Evolutionary conservation across 2,329 filamentous ascomycete genomes (phyloP), one percentile per base, ranked within the genome.

Genomic region (Cercospora sojina): DNA sequence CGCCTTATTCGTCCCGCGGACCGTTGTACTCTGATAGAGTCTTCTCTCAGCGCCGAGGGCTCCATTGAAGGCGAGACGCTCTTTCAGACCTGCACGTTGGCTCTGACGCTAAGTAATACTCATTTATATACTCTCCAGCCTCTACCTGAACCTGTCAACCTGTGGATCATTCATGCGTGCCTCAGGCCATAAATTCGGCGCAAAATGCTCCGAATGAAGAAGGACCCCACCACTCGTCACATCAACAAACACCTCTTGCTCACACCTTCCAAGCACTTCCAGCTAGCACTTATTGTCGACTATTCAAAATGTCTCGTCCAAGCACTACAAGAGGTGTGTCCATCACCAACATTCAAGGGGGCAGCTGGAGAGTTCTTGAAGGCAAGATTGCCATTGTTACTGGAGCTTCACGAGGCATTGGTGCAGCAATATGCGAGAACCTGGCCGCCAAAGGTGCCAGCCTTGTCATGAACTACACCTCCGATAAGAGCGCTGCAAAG

Each of bases 331-430:
- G 66, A 32, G 60, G 29, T 32, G 56, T 64, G 5, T 72, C 69
- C 12, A 63, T 67, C 5, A 68, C 66, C 55, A 71, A 71, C 62
- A 64, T 70, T 16, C n/a, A 51, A 18, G 43, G 49, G 18, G 65
- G 66, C 20, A 29, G 35, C 7, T 62, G 41, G 18, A 64, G 81
- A 64, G 73, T 80, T 12, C 76, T 83, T 5, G 87, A 91, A 75
- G 90, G 90, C 72, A 93, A 93, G 78, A 83, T 93, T 60, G 91
- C 87, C 62, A 88, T 96, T 71, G 84, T 95, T 56, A 95, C 92
- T 1, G 92, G 92, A 64, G 90, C 88, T 67, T 92, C 91, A 65
- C 83, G 92, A 83, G 91, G 91, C 71, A 94, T 95, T 73, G 91
- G 91, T 53, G 85, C 85, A 20, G 85, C 85, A 27, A 85, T 87